Evolutionary conservation across 257 asterid species (phyloP), one percentile per base, ranked within the genome.

Genomic region (Nicotiana knightiana): DNA sequence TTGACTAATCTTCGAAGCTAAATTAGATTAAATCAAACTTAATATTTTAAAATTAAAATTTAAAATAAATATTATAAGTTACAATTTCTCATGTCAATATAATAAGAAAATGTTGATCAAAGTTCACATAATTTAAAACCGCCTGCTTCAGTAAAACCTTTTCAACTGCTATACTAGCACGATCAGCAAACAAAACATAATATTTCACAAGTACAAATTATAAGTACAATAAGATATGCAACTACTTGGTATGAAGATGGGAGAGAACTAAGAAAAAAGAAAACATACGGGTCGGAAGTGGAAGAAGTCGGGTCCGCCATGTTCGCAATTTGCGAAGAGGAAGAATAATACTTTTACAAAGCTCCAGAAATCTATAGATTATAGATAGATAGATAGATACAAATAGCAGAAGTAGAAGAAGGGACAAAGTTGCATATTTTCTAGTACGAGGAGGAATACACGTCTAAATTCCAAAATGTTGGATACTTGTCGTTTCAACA

Each of bases 401-500:
- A 9, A 43, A 11, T 8, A 43, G 51, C 58, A 53, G 58, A 13
- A 53, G 58, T 53, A 53, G 58, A 13, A 53, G 6, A 53, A 53
- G 2, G 18, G 6, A 4, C 58, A 3, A 53, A 12, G 18, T 43
- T 53, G 3, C 58, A 13, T 1, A 13, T 0, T 13, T 53, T 9
- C 57, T 4, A 51, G 55, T 10, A 39, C 46, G 9, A 11, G 16
- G 58, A 53, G 58, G 57, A 51, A 51, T 51, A 57, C 63, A 57
- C 63, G 3, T 58, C 26, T 57, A 57, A 57, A 17, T 57, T 57
- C 63, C 63, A 58, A 58, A 58, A 26, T 51, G 26, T 2, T 75
- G 79, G 28, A 75, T 75, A 75, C 79, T 51, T 75, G 79, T 75
- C 79, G 1, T 51, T 15, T 51, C 79, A 75, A 51, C 46, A 73